Evolutionary conservation across 768 basidiomycete species (phyloP), one percentile per base, ranked within the genome.

Genomic region (Boletus subparvulus): DNA sequence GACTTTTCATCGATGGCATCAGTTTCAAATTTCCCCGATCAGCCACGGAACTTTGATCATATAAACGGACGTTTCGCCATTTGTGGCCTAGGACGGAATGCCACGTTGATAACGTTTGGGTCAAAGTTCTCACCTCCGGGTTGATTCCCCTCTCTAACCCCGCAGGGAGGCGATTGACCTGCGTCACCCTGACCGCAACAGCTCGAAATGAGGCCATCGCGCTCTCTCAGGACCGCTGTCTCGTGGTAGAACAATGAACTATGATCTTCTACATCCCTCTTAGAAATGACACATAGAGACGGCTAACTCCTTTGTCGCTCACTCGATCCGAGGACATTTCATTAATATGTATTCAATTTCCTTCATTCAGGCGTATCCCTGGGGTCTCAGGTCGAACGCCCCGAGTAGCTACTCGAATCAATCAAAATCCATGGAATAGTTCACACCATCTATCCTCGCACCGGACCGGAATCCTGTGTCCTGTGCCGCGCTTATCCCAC

Each of bases 111-210:
- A 16, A 10, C 37, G 7, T 32, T 4, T 37, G 30, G 16, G 41
- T 21, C 21, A 24, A 30, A n/a, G 17, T 40, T 42, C 41, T 21
- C 52, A 42, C 55, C 49, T 21, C 17, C 30, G 8, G 46, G n/a
- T 39, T 16, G 4, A 16, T 52, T 51, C 43, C 28, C 51, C 66
- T 26, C 41, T 54, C 50, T 61, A 49, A 39, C 19, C 30, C 65
- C 65, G 28, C 51, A n/a, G 43, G 54, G 39, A 4, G 47, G 12
- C 58, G 32, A 36, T 30, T 39, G 49, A 36, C 44, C 51, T 37
- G 33, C 12, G 32, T 52, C 39, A 21, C 58, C 55, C 65, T 63
- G 63, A 63, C 26, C 55, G 21, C 21, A 67, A 56, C 39, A 13
- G 7, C 26, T 17, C 41, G 36, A n/a, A 40, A 42, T 33, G 28